Conservation (phyloP, 179 eudicot genomes). For the Amaranthus tricolor region DNA sequence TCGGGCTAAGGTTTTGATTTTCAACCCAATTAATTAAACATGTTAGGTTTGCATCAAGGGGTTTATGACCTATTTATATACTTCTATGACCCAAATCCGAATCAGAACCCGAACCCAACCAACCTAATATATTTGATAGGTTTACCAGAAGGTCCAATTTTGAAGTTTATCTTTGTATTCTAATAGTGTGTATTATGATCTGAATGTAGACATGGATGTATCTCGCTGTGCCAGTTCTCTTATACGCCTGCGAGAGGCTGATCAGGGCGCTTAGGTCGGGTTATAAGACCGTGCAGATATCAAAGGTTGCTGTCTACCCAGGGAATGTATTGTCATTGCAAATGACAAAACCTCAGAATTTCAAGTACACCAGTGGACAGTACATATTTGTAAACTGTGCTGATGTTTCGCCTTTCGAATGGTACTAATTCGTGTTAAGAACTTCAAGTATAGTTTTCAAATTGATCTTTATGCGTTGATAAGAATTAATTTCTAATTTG, state of each 20-base stretch:
- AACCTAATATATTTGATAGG: too few species aligned
- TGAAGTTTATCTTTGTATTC: not conserved
- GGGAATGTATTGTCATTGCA: conserved; percentile 48
- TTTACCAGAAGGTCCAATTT: not conserved
- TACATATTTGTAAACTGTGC: conserved; percentile 58
- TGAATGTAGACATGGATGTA: conserved; percentile 58
- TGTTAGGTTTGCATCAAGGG: too few species aligned
- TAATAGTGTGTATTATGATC: conserved; percentile 1
- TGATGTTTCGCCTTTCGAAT: conserved; percentile 60
- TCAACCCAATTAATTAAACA: too few species aligned
- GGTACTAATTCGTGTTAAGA: conserved; percentile 23
- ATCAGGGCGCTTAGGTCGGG: conserved; percentile 49
- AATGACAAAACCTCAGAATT: conserved; percentile 54
- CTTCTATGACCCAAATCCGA: too few species aligned
- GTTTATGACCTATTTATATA: too few species aligned
- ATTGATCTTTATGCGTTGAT: too few species aligned
- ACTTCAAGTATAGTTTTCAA: too few species aligned
- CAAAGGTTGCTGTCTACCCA: conserved; percentile 55
- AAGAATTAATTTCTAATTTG: not conserved
- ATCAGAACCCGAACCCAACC: too few species aligned
- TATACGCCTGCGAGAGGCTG: conserved; percentile 43
- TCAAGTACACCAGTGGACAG: conserved; percentile 57
- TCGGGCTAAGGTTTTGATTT: too few species aligned
- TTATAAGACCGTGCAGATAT: conserved; percentile 46
- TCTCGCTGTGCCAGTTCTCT: conserved; percentile 42